Base-by-base conservation (phyloP, 2,329 filamentous ascomycete genomes). In the Penicillium occitanis region DNA sequence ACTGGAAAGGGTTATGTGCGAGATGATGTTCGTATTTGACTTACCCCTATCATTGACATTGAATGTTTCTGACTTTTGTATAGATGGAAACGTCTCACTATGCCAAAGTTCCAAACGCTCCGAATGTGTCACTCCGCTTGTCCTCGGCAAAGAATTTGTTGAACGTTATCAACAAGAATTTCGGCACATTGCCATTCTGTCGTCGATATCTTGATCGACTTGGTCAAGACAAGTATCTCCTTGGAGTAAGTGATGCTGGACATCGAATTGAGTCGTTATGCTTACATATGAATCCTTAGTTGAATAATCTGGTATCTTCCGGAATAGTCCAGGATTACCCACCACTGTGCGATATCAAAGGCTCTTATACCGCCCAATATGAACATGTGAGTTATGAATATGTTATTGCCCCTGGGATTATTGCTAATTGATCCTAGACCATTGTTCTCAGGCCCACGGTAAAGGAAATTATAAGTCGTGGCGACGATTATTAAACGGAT, bases 161-260 rank as follows among this genome's bases (percentile, higher is more conserved):
- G 71, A 95, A 86, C 73, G 90, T 92, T 37, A 97, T 98, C 78
- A 95, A 92, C 81, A 96, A 96, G 85, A 97, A 97, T 80, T 98
- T 97, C 77, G 92, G 92, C 70, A 97, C 93, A 1, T 80, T 98
- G 71, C 93, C 93, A 1, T 98, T 93, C 79, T 97, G 92, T 79
- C 86, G 93, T 69, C 88, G 93, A 71, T 97, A 97, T 77, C 84
- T 98, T 67, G 93, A 97, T 80, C 90, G 93, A 64, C 80, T 97
- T n/a, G 93, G 94, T 30, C 91, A 96, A 77, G 92, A 97, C 68
- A 97, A 97, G 79, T 97, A 98, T 76, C 86, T 97, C 44, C 84
- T 97, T 7, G 93, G 93, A 55, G 91, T 94, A 82, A 78, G 88
- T 79, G 22, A 25, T 1, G 7, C 19, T n/a, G 19, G 13, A 28